Percentiles rank a stretch among this genome's conserved stretches.
phyloP scores from a whole-genome alignment of 2,329 filamentous ascomycete genomes.

The Cercospora canescens region DNA sequence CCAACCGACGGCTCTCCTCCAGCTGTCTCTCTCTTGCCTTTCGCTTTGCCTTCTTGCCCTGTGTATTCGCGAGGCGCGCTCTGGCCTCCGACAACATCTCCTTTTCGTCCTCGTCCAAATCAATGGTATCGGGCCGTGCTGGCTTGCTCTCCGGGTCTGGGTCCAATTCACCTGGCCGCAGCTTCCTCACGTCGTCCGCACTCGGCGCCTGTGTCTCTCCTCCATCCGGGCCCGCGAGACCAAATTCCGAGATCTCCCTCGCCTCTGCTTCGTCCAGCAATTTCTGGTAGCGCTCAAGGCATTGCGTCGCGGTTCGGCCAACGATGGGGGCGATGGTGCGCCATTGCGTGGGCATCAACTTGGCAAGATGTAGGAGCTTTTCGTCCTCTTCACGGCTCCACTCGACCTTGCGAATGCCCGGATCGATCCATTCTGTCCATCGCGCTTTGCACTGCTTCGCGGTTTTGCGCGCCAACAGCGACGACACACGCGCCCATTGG shows the following conservation, averaged over 20 bases:
- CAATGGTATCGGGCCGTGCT: slow-evolving; percentile 91
- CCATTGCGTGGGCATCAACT: slow-evolving; percentile 99
- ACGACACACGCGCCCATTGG: slow-evolving; percentile 98
- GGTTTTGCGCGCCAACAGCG: slow-evolving; percentile 93
- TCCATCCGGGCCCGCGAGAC: slow-evolving; percentile 80
- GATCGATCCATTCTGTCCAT: slow-evolving; percentile 98
- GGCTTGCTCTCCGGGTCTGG: slow-evolving; percentile 98
- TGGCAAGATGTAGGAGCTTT: slow-evolving; percentile 92
- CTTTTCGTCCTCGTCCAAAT: slow-evolving; percentile 98
- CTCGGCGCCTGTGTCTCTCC: slow-evolving; percentile 84
- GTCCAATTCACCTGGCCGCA: slow-evolving; percentile 86
- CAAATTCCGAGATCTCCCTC: slow-evolving; percentile 72
- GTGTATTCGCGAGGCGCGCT: slow-evolving; percentile 93
- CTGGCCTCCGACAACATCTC: slow-evolving; percentile 98
- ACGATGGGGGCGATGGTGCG: slow-evolving; percentile 96
- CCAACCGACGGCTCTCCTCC: slow-evolving; percentile 88
- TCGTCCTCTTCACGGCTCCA: slow-evolving; percentile 99
- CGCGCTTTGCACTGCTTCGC: slow-evolving; percentile 98
- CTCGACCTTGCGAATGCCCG: slow-evolving; percentile 96
- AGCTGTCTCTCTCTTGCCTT: slow-evolving; percentile 95
- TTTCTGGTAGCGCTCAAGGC: slow-evolving; percentile 94
- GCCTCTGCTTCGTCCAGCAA: slow-evolving; percentile 94
- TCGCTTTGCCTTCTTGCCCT: slow-evolving; percentile 97
- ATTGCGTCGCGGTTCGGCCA: slow-evolving; percentile 93
- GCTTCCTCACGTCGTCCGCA: slow-evolving; percentile 84